Conservation (phyloP, 2,329 filamentous ascomycete genomes). For the Monilinia fructigena region DNA sequence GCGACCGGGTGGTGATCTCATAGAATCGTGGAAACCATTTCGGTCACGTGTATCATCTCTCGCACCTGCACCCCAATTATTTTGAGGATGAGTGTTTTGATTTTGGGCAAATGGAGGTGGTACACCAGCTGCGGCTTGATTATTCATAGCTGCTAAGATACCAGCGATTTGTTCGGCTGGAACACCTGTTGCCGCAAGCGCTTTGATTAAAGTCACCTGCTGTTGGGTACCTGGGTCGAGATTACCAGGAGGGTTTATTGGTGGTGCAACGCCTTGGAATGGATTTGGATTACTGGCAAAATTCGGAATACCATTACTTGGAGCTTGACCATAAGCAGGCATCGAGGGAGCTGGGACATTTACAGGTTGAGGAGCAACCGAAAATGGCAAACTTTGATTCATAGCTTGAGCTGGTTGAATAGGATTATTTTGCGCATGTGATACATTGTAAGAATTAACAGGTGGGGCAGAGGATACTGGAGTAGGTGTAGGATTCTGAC, state of each 20-base stretch:
- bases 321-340: conserved; percentile 36
- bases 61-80: conserved; percentile 44
- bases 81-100: conserved; percentile 41
- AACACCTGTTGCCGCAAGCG: conserved; percentile 72
- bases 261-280: conserved; percentile 42
- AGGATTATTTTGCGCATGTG: conserved; percentile 47
- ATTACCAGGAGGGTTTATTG: conserved; percentile 42
- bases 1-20: conserved; percentile 59
- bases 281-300: conserved; percentile 43
- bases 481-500: conserved; percentile 59
- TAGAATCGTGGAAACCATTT: conserved; percentile 48
- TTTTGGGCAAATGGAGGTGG: conserved; percentile 36
- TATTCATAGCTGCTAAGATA: conserved; percentile 45
- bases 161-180: conserved; percentile 69
- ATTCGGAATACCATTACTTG: conserved; percentile 44
- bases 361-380: conserved; percentile 56
- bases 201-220: conserved; percentile 72
- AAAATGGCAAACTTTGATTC: conserved; percentile 36
- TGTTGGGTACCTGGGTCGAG: conserved; percentile 59
- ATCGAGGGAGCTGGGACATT: conserved; percentile 48
- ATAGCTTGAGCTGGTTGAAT: conserved; percentile 39
- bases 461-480: conserved; percentile 37
- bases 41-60: conserved; percentile 54
- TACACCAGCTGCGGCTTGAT: conserved; percentile 34
- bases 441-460: conserved; percentile 45